Evolutionary conservation across 768 basidiomycete genomes (phyloP), one percentile per base, ranked within the genome.

Genomic region (Amyloporia xantha): DNA sequence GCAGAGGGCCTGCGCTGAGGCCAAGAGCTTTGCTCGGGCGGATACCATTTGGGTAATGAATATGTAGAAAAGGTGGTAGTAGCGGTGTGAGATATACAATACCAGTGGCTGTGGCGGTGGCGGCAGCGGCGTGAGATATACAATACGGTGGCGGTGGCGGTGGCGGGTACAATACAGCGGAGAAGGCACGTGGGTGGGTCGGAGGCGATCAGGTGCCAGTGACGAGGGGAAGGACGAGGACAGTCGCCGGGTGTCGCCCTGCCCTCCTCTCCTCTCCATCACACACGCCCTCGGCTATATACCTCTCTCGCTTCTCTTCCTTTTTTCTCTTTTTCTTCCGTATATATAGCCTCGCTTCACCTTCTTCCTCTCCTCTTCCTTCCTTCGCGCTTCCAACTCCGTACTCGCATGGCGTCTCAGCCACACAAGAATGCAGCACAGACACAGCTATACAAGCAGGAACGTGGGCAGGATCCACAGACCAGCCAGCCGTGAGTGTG

Each of bases 1-100:
- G 61, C 81, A 82, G 51, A 85, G 74, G 3, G 60, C 59, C 47
- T 66, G 63, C 0, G 81, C 74, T 26, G 76, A 68, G 40, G 61
- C 47, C 24, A 72, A 59, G n/a, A 84, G 68, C 41, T 65, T 55
- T 10, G 59, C 52, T 50, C 74, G 64, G 12, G 46, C 41, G 7
- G 53, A 46, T 20, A 35, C 13, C 23, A 46, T 41, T 15, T 6
- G 26, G 19, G 25, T 7, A 33, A 15, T 33, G 30, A 33, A 33
- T 7, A 15, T 15, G 30, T 33, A 33, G 30, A 15, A 7, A 7
- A 15, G 30, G 30, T 33, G 30, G 30, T 15, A 15, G 9, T 33
- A 33, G 30, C 30, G 15, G 7, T 15, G 30, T 15, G n/a, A n/a
- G n/a, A n/a, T n/a, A n/a, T n/a, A n/a, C n/a, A n/a, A 7, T 33